Base-by-base conservation (phyloP, 768 basidiomycete species). In the Leccinum variicolor region DNA sequence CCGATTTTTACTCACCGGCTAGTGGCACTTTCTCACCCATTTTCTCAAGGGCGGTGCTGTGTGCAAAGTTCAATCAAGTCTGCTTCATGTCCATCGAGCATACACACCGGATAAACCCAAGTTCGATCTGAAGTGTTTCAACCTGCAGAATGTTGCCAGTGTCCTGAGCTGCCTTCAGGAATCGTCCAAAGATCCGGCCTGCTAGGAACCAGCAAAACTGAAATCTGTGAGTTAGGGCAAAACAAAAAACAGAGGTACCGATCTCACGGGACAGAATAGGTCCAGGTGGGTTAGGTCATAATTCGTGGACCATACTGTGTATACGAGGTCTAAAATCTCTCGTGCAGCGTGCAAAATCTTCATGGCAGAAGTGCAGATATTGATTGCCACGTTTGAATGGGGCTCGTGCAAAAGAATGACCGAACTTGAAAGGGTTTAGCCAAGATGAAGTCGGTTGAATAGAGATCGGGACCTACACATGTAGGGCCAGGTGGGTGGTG, bases 351-450 rank as follows among this genome's bases (percentile, higher is more conserved):
- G 80, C 8, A 90, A 73, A 29, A 90, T 84, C 64, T 83, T 87
- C 62, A 84, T 77, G 14, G 88, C 85, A 43, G 87, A 90, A 43
- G 84, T 77, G 62, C 89, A 91, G 34, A 82, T 81, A 17, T 78
- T 77, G 48, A 71, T 74, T 25, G 77, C 75, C 49, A 87, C 76
- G 57, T 83, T 80, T 17, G 89, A 87, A 64, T 90, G 88, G 3
- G 88, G 87, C 61, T 92, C 90, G 63, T 91, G 90, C 43, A 92
- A 72, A 19, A 90, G 75, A 52, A 92, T 86, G 14, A 75, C 82
- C 6, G 86, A 81, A 13, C 90, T 92, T 61, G 48, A 31, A 63
- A 28, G 26, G 34, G 14, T 50, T 25, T 48, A 49, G 17, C 48
- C 8, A 69, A 74, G 60, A 70, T 79, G 74, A 11, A 75, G 74